A percentile compares a stretch with the other conserved stretches of the same genome.
Evolutionary conservation across 805 yeast species (phyloP).

Genomic region (Diddensiella santjacobensis): DNA sequence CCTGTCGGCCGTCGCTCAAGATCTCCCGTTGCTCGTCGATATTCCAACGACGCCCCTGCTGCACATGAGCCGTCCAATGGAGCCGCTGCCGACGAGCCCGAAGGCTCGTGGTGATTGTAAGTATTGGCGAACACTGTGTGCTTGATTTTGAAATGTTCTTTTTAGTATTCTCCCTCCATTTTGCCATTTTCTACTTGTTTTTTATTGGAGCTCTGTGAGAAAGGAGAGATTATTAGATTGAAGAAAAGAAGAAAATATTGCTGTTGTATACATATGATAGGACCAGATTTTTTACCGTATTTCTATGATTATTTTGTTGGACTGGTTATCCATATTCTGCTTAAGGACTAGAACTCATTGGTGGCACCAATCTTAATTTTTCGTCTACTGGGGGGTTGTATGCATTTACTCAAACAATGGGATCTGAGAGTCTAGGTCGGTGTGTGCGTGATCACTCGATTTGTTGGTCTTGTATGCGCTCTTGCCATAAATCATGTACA

Average conservation of each 20-base stretch:
- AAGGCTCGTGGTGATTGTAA: neutral
- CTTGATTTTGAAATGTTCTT: neutral
- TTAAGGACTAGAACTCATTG: no score
- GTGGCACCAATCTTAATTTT: no score
- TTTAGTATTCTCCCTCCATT: neutral
- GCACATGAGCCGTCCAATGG: neutral
- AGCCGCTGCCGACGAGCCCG: neutral
- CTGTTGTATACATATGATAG: neutral
- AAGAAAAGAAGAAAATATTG: neutral
- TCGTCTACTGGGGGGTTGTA: no score
- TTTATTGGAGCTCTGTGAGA: no score
- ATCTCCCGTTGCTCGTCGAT: constrained; percentile 16
- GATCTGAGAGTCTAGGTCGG: neutral
- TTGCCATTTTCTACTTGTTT: no score
- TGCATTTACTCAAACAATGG: neutral
- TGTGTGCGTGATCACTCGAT: neutral
- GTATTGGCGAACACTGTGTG: neutral
- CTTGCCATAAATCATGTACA: constrained; percentile 15
- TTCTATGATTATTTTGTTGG: neutral
- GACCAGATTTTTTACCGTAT: constrained; percentile 1
- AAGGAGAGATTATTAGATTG: no score
- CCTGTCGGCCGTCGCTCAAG: constrained; percentile 19
- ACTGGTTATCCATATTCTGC: no score
- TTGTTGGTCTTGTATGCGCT: constrained; percentile 1
- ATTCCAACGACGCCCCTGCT: constrained; percentile 5